Percentiles rank a stretch among this genome's conserved stretches.
These are phyloP conservation scores for Carex myosuroides DNA, from an alignment of 176 grass and related monocot genomes.

Conservation along the genomic window DNA sequence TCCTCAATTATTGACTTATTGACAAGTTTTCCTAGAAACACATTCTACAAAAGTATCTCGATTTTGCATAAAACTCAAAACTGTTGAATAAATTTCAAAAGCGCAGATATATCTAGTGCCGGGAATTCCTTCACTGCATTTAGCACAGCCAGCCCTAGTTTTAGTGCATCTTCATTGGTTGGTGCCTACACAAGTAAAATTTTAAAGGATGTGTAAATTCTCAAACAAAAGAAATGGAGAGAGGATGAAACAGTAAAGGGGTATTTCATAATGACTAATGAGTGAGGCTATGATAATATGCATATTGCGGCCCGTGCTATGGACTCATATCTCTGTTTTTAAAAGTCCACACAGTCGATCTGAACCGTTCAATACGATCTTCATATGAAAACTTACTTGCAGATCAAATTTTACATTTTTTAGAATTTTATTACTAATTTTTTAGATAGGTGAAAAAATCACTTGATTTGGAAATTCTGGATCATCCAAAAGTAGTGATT, in stretches of 20 bases:
- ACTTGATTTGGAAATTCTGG: too few relatives aligned
- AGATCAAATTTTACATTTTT: too few relatives aligned
- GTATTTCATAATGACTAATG: not conserved
- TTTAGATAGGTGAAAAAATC: too few relatives aligned
- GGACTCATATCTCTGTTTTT: too few relatives aligned
- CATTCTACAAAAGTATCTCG: not conserved
- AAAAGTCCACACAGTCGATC: too few relatives aligned
- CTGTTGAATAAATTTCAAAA: conserved; percentile 54
- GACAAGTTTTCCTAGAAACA: not conserved
- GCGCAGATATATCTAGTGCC: conserved; percentile 56
- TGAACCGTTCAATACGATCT: too few relatives aligned
- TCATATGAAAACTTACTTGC: too few relatives aligned
- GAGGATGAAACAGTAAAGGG: not conserved
- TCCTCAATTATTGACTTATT: not conserved
- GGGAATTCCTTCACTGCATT: conserved; percentile 55
- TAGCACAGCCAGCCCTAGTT: conserved; percentile 57
- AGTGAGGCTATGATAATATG: too few relatives aligned
- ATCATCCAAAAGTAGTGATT: too few relatives aligned
- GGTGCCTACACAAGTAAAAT: conserved; percentile 42
- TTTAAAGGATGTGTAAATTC: not conserved
- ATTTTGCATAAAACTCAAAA: not conserved
- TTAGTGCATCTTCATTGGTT: conserved; percentile 53
- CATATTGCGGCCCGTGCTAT: too few relatives aligned
- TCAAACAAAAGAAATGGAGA: not conserved
- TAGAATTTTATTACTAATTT: too few relatives aligned